phyloP scores from a whole-genome alignment of 164 flowering plant species.

The Annona squamosa region DNA sequence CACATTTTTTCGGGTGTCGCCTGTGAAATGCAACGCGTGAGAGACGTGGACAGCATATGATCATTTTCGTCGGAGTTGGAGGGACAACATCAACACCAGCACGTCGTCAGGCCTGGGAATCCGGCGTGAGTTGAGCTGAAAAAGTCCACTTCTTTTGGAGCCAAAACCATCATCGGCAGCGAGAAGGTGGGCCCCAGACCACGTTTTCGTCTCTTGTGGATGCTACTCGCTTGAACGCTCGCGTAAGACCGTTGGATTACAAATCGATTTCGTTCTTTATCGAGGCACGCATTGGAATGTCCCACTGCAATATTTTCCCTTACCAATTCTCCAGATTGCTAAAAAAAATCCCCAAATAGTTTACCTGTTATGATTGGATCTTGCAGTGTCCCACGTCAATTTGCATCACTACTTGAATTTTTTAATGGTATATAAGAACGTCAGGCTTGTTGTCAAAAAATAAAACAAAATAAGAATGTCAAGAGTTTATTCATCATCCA shows the following conservation, averaged over 20 bases:
- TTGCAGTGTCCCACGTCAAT: no score
- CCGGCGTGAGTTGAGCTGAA: not conserved
- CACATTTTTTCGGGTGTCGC: not conserved
- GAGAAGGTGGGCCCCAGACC: constrained; percentile 1
- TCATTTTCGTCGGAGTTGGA: not conserved
- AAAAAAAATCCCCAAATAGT: no score
- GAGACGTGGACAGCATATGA: not conserved
- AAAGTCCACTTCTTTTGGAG: constrained; percentile 2
- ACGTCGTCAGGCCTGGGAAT: constrained; percentile 9
- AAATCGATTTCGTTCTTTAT: no score
- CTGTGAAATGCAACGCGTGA: not conserved
- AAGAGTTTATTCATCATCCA: no score
- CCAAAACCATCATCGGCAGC: constrained; percentile 4
- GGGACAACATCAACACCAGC: constrained; percentile 9
- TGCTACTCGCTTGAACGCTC: not conserved
- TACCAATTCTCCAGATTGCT: no score
- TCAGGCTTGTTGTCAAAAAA: no score
- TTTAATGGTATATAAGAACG: no score
- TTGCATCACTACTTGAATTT: no score
- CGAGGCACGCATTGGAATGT: no score
- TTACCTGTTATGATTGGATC: no score
- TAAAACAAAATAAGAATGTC: no score
- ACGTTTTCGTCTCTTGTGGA: not conserved
- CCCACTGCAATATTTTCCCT: no score
- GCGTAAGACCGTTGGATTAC: not conserved